These are phyloP conservation scores for Cicer chorassanicum DNA, from an alignment of 306 rosid species.

Conservation along the genomic window DNA sequence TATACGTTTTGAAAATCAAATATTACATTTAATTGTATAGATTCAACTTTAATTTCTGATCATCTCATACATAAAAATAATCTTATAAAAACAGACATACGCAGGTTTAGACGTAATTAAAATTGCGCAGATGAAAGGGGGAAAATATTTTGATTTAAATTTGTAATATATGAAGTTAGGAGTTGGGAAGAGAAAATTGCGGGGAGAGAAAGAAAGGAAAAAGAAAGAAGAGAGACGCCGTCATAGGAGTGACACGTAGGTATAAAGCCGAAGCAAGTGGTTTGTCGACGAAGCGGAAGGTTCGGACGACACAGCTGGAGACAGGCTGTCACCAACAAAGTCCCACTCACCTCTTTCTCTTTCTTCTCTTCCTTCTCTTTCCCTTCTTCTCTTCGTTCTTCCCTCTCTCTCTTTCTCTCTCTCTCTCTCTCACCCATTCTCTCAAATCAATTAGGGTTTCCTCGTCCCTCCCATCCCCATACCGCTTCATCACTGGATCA, in stretches of 20 bases:
- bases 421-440: background rate
- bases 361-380: constrained; percentile 28
- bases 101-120: too few species aligned
- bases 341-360: constrained; percentile 87
- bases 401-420: background rate
- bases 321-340: constrained; percentile 99
- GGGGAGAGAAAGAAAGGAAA: background rate
- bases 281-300: constrained; percentile 60
- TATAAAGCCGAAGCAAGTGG: constrained; percentile 50
- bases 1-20: too few species aligned
- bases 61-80: too few species aligned
- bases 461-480: constrained; percentile 24
- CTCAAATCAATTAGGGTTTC: constrained; percentile 58
- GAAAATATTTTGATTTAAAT: too few species aligned
- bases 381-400: constrained; percentile 20
- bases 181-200: background rate
- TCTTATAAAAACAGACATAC: too few species aligned
- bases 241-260: constrained; percentile 71
- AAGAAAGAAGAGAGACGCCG: constrained; percentile 51
- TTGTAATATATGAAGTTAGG: too few species aligned
- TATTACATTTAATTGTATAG: too few species aligned
- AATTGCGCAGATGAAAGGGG: too few species aligned
- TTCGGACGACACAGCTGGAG: constrained; percentile 89
- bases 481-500: constrained; percentile 57
- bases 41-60: too few species aligned